phyloP scores from a whole-genome alignment of 805 yeast genomes.

The Isabelozyma heimii region DNA sequence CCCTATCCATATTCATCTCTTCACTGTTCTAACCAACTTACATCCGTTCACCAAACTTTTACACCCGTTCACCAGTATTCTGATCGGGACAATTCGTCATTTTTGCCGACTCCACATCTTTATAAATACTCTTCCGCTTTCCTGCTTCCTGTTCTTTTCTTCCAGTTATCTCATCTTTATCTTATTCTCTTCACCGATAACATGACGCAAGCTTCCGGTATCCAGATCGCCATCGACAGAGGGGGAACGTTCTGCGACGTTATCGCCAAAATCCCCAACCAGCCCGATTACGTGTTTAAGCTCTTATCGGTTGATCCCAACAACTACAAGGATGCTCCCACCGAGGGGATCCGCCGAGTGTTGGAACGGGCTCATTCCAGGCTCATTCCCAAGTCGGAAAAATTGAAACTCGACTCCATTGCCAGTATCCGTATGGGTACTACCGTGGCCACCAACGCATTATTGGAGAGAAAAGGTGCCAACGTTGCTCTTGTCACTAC shows the following conservation, averaged over 20 bases:
- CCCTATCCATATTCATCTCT: no score
- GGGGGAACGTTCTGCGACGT: constrained; percentile 94
- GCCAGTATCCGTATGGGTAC: constrained; percentile 85
- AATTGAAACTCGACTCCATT: constrained; percentile 59
- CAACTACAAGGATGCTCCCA: constrained; percentile 86
- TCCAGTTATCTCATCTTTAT: not conserved
- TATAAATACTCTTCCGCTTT: not conserved
- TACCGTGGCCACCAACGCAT: constrained; percentile 93
- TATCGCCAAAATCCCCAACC: constrained; percentile 47
- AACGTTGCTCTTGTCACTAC: constrained; percentile 83
- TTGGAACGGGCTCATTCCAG: constrained; percentile 57
- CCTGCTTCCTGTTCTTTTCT: not conserved
- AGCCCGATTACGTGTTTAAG: constrained; percentile 68
- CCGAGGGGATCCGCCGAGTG: constrained; percentile 84
- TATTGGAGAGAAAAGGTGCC: constrained; percentile 90
- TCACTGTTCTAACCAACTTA: no score
- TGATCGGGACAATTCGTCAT: not conserved
- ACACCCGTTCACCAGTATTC: not conserved
- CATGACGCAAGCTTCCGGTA: constrained; percentile 10
- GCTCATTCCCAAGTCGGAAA: constrained; percentile 43
- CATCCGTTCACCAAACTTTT: no score
- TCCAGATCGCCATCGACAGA: constrained; percentile 35
- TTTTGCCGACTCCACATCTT: not conserved
- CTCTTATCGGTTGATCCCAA: constrained; percentile 84
- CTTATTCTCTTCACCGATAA: not conserved